Evolutionary conservation across 2,329 filamentous ascomycete genomes (phyloP), one percentile per base, ranked within the genome.

Genomic region (Ascochyta clinopodiicola): DNA sequence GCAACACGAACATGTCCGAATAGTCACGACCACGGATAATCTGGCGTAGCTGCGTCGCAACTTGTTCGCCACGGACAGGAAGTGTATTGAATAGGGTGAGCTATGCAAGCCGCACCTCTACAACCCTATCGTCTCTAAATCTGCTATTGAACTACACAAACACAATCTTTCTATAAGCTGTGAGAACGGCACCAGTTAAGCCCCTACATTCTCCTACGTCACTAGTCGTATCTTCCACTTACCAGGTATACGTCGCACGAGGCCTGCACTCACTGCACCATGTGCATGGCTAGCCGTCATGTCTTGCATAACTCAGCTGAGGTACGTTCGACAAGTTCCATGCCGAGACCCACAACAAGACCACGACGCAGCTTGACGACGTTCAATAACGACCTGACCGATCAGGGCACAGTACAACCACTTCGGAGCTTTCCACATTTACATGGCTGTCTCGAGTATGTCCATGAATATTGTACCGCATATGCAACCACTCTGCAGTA

Each of bases 231-330:
- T 15, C 31, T 12, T 9, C 13, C 21, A 43, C 37, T 19, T 15
- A 36, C 39, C 27, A 27, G 35, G 24, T 36, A 4, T 50, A 19
- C 24, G 42, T 56, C 31, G 24, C 46, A 51, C 52, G 43, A 29
- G n/a, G n/a, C 13, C 29, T 32, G 36, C 15, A 46, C 34, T 43
- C 3, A n/a, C 37, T 25, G 31, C 27, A 29, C 35, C 13, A 35
- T 37, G 45, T 40, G 45, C 51, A 50, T 45, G 29, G 17, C 32
- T 44, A 10, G 29, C 29, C 27, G 10, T 43, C 32, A 50, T 50
- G 46, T 40, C 36, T 45, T 15, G 52, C 46, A 56, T 43, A 43
- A 29, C 36, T 56, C 36, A 42, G 25, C 39, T 24, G 34, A 27
- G 34, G 45, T 44, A 36, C 39, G 25, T 42, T 40, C 24, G 19